These are phyloP conservation scores for Ascochyta pisi DNA, from an alignment of 2,329 filamentous ascomycete species.

Conservation along the genomic window DNA sequence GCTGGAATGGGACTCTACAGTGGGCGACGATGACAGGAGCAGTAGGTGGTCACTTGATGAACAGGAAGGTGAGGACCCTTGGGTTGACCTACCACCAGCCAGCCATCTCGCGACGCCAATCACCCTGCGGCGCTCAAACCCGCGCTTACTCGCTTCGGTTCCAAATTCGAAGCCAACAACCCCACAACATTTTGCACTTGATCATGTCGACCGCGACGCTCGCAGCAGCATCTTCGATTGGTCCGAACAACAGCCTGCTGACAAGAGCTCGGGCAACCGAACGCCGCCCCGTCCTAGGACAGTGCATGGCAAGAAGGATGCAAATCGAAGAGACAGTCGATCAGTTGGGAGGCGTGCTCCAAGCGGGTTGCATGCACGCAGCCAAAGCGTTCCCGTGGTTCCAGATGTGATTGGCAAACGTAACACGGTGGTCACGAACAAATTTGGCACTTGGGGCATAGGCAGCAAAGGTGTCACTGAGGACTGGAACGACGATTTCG, in stretches of 20 bases:
- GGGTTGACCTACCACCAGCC: constrained; percentile 49
- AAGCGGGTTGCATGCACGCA: constrained; percentile 74
- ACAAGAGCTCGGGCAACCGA: constrained; percentile 66
- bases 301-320: constrained; percentile 76
- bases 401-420: constrained; percentile 65
- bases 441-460: constrained; percentile 83
- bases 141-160: constrained; percentile 36
- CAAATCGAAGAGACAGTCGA: constrained; percentile 74
- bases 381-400: constrained; percentile 77
- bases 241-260: constrained; percentile 70
- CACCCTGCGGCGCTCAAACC: constrained; percentile 43
- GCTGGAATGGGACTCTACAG: constrained; percentile 50
- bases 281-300: constrained; percentile 73
- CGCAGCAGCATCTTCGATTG: constrained; percentile 79
- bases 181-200: constrained; percentile 46
- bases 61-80: constrained; percentile 46
- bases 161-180: constrained; percentile 49
- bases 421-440: constrained; percentile 64
- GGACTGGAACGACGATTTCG: constrained; percentile 90
- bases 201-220: constrained; percentile 51
- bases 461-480: constrained; percentile 81
- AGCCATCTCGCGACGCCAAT: constrained; percentile 41
- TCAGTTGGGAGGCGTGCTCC: constrained; percentile 70
- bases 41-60: constrained; percentile 53
- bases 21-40: constrained; percentile 49